Evolutionary conservation across 768 basidiomycete species (phyloP).

Genomic region (Lactarius indigo): DNA sequence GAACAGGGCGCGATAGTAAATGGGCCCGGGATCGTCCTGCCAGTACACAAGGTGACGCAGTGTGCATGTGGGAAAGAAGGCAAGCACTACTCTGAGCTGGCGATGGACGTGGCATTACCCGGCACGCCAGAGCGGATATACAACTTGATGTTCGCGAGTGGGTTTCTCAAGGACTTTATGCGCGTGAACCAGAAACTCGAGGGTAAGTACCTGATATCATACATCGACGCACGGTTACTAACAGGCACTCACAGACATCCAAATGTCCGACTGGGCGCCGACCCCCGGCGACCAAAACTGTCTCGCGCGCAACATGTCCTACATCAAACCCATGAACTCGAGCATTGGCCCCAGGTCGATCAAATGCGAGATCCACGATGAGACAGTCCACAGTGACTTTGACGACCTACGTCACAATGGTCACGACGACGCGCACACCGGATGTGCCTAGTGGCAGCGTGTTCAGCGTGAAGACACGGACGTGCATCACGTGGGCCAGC

Average conservation of each 20-base stretch:
- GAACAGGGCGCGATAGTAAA: constrained; percentile 8
- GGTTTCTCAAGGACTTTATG: constrained; percentile 94
- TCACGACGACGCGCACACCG: constrained; percentile 90
- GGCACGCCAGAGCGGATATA: constrained; percentile 94
- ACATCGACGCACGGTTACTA: neutral
- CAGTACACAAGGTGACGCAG: constrained; percentile 52
- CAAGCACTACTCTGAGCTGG: constrained; percentile 66
- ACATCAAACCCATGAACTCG: constrained; percentile 89
- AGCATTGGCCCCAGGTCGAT: constrained; percentile 92
- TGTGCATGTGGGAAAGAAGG: constrained; percentile 74
- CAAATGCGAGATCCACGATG: constrained; percentile 93
- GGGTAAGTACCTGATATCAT: constrained; percentile 49
- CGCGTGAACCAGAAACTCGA: constrained; percentile 79
- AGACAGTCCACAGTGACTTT: constrained; percentile 73
- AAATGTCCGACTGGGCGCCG: constrained; percentile 94
- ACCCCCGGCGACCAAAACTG: constrained; percentile 56
- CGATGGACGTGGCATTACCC: constrained; percentile 76
- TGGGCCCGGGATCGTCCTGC: constrained; percentile 19
- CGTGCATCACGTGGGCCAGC: constrained; percentile 94
- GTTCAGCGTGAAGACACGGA: constrained; percentile 90
- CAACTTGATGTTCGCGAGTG: constrained; percentile 94
- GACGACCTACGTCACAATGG: constrained; percentile 74
- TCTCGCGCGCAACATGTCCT: constrained; percentile 86
- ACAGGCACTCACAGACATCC: constrained; percentile 60
- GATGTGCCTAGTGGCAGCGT: constrained; percentile 94